These are phyloP conservation scores for Wallacemonas collosoma DNA, from an alignment of 208 protist genomes.

Conservation along the genomic window DNA sequence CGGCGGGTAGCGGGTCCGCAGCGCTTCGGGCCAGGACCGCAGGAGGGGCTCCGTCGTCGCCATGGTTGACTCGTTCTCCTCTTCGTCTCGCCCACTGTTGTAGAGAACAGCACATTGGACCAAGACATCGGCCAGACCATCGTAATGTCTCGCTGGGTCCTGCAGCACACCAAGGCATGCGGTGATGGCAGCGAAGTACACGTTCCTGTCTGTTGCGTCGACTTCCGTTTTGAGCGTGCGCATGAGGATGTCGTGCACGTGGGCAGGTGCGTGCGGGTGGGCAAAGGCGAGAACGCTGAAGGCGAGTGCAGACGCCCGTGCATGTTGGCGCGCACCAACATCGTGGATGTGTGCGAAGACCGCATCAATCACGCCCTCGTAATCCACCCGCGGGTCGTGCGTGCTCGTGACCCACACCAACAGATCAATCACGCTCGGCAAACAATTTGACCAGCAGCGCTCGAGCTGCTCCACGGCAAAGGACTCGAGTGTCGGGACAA, in stretches of 20 bases:
- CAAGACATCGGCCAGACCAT: constrained; percentile 46
- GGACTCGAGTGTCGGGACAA: constrained; percentile 38
- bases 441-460: constrained; percentile 73
- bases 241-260: constrained; percentile 39
- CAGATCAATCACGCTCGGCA: constrained; percentile 74
- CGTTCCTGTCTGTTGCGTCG: constrained; percentile 66
- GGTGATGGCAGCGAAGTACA: constrained; percentile 64
- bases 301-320: constrained; percentile 53
- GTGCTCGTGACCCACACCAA: constrained; percentile 55
- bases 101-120: constrained; percentile 71
- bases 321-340: constrained; percentile 66
- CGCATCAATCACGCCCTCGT: constrained; percentile 35
- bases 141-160: constrained; percentile 20
- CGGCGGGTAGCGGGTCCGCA: constrained; percentile 70
- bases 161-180: constrained; percentile 61
- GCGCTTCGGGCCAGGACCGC: constrained; percentile 44
- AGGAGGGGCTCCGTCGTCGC: constrained; percentile 78
- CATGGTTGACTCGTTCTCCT: constrained; percentile 74
- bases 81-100: constrained; percentile 76
- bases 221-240: constrained; percentile 23
- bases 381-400: constrained; percentile 31
- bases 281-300: constrained; percentile 56
- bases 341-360: constrained; percentile 72
- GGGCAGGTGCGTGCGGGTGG: constrained; percentile 36
- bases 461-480: constrained; percentile 69